Conservation (phyloP, 352 stramenopile genomes). For the Globisporangium canariense region DNA sequence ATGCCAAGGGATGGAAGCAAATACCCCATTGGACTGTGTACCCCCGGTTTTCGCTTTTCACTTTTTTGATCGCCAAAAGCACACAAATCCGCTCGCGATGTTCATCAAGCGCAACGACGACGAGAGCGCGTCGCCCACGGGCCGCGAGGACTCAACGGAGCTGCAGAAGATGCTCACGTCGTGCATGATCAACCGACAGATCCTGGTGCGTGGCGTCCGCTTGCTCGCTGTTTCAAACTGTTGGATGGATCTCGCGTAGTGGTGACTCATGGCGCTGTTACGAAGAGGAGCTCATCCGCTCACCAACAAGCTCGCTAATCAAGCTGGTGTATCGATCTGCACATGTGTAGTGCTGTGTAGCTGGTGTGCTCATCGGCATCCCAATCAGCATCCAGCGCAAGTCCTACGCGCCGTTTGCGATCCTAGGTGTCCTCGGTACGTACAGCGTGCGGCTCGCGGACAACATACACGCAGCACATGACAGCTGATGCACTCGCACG, state of each 20-base stretch:
- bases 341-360: conserved; percentile 57
- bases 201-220: conserved; percentile 38
- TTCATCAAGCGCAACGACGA: conserved; percentile 53
- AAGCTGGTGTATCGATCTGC: not conserved
- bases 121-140: conserved; percentile 45
- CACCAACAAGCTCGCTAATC: not conserved
- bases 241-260: not conserved
- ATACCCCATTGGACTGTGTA: too few relatives aligned
- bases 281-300: not conserved
- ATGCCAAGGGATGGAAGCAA: too few relatives aligned
- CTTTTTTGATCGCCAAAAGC: not conserved
- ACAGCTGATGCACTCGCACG: not conserved
- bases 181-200: conserved; percentile 83
- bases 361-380: conserved; percentile 75
- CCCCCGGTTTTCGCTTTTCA: too few relatives aligned
- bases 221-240: not conserved
- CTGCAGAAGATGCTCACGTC: conserved; percentile 83
- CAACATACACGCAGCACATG: not conserved
- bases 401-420: conserved; percentile 75
- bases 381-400: conserved; percentile 81
- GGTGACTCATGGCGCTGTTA: not conserved
- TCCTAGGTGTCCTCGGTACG: conserved; percentile 72
- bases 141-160: conserved; percentile 63
- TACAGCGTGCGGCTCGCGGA: not conserved
- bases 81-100: conserved; percentile 11